Percentiles rank a stretch among this genome's conserved stretches.
Evolutionary conservation across 1,284 basidiomycete genomes (phyloP).

Genomic region (Microstroma glucosiphilum): DNA sequence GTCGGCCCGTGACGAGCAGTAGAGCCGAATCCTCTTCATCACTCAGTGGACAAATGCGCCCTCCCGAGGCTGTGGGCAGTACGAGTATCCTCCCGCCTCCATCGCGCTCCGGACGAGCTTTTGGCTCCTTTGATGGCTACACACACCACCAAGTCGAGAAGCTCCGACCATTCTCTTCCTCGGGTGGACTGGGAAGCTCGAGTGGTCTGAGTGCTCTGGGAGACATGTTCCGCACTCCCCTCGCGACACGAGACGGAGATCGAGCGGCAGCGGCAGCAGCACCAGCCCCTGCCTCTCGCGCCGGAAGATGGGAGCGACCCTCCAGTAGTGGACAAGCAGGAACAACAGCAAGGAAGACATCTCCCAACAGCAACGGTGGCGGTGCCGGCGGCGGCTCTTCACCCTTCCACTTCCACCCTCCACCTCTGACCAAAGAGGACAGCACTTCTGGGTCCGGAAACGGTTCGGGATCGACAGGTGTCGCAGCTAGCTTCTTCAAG

Average conservation of each 20-base stretch:
- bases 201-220: background rate
- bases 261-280: too few species aligned
- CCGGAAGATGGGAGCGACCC: too few species aligned
- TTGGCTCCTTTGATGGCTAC: background rate
- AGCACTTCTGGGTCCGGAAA: background rate
- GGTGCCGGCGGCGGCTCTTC: conserved; percentile 16
- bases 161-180: background rate
- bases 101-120: background rate
- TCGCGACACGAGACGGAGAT: too few species aligned
- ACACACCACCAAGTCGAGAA: background rate
- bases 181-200: background rate
- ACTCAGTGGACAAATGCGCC: background rate
- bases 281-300: too few species aligned
- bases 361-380: conserved; percentile 19
- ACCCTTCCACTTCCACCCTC: conserved; percentile 17
- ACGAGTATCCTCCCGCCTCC: background rate
- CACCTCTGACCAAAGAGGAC: conserved; percentile 7
- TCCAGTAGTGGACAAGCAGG: too few species aligned
- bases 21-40: background rate
- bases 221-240: background rate
- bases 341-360: conserved; percentile 6
- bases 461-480: too few species aligned
- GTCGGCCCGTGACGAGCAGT: background rate
- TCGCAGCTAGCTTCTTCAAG: too few species aligned
- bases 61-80: background rate